Evolutionary conservation across 2,329 filamentous ascomycete species (phyloP).

Genomic region (Stagonosporopsis rhizophila): DNA sequence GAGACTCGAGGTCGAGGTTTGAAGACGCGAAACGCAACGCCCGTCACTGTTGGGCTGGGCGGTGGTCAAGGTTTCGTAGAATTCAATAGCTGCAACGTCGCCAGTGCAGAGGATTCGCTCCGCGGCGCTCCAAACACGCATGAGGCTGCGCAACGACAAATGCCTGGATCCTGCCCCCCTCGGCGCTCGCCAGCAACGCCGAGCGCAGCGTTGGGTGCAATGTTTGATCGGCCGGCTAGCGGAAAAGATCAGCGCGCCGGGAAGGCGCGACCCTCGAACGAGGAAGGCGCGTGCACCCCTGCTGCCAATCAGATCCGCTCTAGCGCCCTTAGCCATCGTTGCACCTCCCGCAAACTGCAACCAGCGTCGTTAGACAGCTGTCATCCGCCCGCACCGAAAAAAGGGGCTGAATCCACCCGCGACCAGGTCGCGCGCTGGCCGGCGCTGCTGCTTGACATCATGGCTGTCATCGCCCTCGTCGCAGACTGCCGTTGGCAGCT

Average conservation of each 20-base stretch:
- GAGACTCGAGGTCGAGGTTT: slow-evolving; percentile 4
- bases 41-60: neutral
- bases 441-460: slow-evolving; percentile 13
- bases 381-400: slow-evolving; percentile 33
- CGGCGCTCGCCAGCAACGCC: slow-evolving; percentile 19
- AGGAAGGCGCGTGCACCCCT: slow-evolving; percentile 37
- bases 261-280: slow-evolving; percentile 28
- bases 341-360: slow-evolving; percentile 38
- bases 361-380: slow-evolving; percentile 33
- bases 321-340: slow-evolving; percentile 20
- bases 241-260: slow-evolving; percentile 31
- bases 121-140: slow-evolving; percentile 1
- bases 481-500: slow-evolving; percentile 4
- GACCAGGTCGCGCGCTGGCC: slow-evolving; percentile 11
- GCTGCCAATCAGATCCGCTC: slow-evolving; percentile 37
- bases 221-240: slow-evolving; percentile 45
- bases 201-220: slow-evolving; percentile 28
- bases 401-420: slow-evolving; percentile 26
- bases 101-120: slow-evolving; percentile 1
- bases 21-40: slow-evolving; percentile 9
- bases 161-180: slow-evolving; percentile 15
- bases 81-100: slow-evolving; percentile 8
- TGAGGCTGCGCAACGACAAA: slow-evolving; percentile 17
- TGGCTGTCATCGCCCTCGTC: slow-evolving; percentile 23
- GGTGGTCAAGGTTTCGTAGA: slow-evolving; percentile 13